phyloP scores from a whole-genome alignment of 768 basidiomycete genomes.

The Mycena amicta region DNA sequence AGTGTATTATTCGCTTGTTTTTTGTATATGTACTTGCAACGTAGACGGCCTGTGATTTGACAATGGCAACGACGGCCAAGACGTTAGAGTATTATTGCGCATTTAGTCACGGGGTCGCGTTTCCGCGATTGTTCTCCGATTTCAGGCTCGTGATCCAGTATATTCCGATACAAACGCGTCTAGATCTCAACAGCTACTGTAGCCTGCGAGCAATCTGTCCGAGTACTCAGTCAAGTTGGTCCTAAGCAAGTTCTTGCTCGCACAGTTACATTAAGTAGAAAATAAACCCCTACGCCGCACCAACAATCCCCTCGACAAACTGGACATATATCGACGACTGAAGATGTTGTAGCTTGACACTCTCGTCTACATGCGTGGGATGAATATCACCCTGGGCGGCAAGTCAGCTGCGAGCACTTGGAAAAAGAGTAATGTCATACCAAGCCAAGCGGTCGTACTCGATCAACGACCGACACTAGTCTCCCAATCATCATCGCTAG shows the following conservation, averaged over 20 bases:
- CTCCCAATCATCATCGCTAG: conserved; percentile 71
- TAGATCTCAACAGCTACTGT: background rate
- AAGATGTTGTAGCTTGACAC: conserved; percentile 63
- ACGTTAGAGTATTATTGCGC: too few relatives aligned
- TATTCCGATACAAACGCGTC: background rate
- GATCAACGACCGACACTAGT: conserved; percentile 62
- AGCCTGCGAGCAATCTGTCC: background rate
- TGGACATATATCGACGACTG: conserved; percentile 57
- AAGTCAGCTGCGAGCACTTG: conserved; percentile 6
- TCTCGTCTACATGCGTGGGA: conserved; percentile 52
- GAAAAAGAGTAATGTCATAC: conserved; percentile 42
- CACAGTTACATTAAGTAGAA: too few relatives aligned
- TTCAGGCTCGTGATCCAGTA: background rate
- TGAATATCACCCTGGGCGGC: conserved; percentile 45
- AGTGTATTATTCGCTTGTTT: too few relatives aligned
- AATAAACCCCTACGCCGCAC: too few relatives aligned
- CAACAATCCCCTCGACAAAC: too few relatives aligned
- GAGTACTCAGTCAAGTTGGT: too few relatives aligned
- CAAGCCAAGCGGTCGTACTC: conserved; percentile 58
- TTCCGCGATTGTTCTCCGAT: too few relatives aligned
- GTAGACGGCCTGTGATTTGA: too few relatives aligned
- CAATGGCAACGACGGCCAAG: too few relatives aligned
- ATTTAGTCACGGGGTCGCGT: too few relatives aligned
- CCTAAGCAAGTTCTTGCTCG: too few relatives aligned
- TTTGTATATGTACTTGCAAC: too few relatives aligned